Conservation (phyloP, 2,329 filamentous ascomycete genomes). For the Dothistroma pini region DNA sequence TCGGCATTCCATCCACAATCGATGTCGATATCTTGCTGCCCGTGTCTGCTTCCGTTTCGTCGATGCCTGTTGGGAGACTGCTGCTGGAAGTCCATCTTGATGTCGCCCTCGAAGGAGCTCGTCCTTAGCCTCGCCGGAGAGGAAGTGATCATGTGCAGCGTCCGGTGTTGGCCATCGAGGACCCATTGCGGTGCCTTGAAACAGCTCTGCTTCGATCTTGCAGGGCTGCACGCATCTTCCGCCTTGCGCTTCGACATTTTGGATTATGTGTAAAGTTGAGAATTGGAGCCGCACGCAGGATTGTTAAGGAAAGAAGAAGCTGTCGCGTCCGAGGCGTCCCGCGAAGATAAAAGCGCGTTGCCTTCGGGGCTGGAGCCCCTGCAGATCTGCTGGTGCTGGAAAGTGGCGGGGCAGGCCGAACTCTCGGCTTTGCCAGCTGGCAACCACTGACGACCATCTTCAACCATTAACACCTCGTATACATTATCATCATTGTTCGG, state of each 20-base stretch:
- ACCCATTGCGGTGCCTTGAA: conserved; percentile 1
- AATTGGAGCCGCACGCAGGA: too few species aligned
- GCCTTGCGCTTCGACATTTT: conserved; percentile 6
- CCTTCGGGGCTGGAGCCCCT: too few species aligned
- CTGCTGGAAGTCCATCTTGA: conserved; percentile 6
- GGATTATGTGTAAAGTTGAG: not conserved
- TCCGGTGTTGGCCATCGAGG: not conserved
- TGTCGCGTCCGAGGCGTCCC: too few species aligned
- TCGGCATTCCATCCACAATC: conserved; percentile 1
- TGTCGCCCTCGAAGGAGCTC: not conserved
- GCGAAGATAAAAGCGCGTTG: too few species aligned
- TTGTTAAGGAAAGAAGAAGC: too few species aligned
- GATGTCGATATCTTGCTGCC: not conserved
- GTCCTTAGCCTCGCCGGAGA: not conserved
- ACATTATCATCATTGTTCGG: too few species aligned
- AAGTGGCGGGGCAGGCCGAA: too few species aligned
- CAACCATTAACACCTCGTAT: too few species aligned
- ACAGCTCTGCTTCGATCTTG: conserved; percentile 4
- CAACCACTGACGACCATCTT: too few species aligned
- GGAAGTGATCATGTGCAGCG: not conserved
- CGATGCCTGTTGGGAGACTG: not conserved
- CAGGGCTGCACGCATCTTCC: not conserved
- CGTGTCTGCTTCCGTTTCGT: conserved; percentile 1
- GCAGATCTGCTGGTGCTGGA: too few species aligned
- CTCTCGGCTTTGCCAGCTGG: too few species aligned